Conservation (phyloP, 345 rosid genomes). For the Pugionium dolabratum region DNA sequence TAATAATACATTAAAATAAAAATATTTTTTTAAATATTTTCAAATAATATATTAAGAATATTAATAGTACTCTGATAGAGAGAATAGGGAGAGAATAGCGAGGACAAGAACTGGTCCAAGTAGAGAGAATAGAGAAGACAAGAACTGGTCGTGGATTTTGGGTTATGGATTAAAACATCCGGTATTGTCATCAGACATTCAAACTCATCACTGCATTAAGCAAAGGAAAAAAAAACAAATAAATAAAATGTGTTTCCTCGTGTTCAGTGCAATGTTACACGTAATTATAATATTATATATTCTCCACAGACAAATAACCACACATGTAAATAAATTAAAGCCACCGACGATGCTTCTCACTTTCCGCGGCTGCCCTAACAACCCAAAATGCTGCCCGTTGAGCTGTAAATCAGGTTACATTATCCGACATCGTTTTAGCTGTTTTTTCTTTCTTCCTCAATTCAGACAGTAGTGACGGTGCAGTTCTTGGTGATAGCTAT, state of each 20-base stretch:
- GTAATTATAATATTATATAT: slow-evolving; percentile 22
- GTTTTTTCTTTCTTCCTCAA: not conserved
- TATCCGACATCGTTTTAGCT: slow-evolving; percentile 20
- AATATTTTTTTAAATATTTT: too few relatives aligned
- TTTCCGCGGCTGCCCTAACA: slow-evolving; percentile 42
- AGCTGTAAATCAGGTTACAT: slow-evolving; percentile 48
- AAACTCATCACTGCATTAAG: not conserved
- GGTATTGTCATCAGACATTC: not conserved
- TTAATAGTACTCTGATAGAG: too few relatives aligned
- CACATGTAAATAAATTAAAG: slow-evolving; percentile 32
- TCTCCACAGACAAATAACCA: slow-evolving; percentile 13
- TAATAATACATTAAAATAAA: too few relatives aligned
- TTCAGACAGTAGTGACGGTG: slow-evolving; percentile 50
- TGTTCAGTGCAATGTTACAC: slow-evolving; percentile 18
- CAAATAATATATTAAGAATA: too few relatives aligned
- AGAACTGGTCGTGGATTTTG: too few relatives aligned
- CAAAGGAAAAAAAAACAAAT: slow-evolving; percentile 23
- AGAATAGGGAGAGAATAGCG: too few relatives aligned
- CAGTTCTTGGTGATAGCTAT: slow-evolving; percentile 72
- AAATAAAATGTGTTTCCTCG: slow-evolving; percentile 32
- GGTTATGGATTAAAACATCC: too few relatives aligned
- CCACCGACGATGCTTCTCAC: slow-evolving; percentile 35
- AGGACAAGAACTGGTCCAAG: too few relatives aligned
- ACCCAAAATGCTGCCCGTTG: slow-evolving; percentile 48
- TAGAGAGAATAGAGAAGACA: too few relatives aligned